These are phyloP conservation scores for Phytophthora meadii DNA, from an alignment of 352 stramenopile genomes.

Conservation along the genomic window DNA sequence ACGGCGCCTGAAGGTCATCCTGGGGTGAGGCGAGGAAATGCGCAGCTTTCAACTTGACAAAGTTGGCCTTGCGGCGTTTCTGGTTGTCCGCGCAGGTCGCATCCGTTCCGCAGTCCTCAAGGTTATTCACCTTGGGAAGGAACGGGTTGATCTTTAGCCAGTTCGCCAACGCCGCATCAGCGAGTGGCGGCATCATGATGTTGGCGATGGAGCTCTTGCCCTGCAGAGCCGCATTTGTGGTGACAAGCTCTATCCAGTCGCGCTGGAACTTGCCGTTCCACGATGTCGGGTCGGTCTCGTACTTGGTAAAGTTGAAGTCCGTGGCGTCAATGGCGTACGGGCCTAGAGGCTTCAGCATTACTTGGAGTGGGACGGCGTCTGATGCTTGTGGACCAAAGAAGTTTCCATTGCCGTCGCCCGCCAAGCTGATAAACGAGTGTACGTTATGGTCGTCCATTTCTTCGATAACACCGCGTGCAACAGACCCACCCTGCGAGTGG, in stretches of 20 bases:
- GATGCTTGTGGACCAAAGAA: slow-evolving; percentile 56
- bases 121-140: slow-evolving; percentile 54
- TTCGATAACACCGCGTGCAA: slow-evolving; percentile 59
- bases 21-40: slow-evolving; percentile 64
- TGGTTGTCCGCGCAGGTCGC: slow-evolving; percentile 29
- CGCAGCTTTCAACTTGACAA: slow-evolving; percentile 43
- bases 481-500: slow-evolving; percentile 55
- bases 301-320: slow-evolving; percentile 52
- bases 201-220: slow-evolving; percentile 47
- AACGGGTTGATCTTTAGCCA: slow-evolving; percentile 54
- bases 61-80: slow-evolving; percentile 53
- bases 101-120: slow-evolving; percentile 24
- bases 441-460: slow-evolving; percentile 69
- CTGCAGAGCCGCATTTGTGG: slow-evolving; percentile 37
- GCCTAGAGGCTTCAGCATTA: slow-evolving; percentile 46
- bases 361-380: slow-evolving; percentile 43
- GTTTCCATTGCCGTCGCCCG: slow-evolving; percentile 58
- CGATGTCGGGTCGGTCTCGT: slow-evolving; percentile 34
- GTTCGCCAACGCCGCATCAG: slow-evolving; percentile 33
- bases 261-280: slow-evolving; percentile 51
- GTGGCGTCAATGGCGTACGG: slow-evolving; percentile 37
- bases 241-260: slow-evolving; percentile 46
- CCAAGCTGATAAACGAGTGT: slow-evolving; percentile 56
- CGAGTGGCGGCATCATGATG: slow-evolving; percentile 41
- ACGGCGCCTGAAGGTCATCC: slow-evolving; percentile 51